Conservation (phyloP, 1,284 basidiomycete species). For the Stereum hirsutum region DNA sequence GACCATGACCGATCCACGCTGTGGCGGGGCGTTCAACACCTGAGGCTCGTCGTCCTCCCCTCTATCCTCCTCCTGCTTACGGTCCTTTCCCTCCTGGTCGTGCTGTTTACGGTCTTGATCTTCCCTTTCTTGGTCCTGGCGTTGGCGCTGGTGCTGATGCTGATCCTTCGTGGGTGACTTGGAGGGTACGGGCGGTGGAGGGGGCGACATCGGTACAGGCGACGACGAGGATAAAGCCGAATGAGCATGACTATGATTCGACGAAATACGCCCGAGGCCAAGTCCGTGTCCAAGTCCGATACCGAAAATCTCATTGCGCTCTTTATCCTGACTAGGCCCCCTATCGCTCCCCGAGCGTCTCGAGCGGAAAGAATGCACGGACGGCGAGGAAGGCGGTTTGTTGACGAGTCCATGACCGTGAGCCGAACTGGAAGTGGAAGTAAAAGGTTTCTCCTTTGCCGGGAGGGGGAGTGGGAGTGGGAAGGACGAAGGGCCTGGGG, state of each 20-base stretch:
- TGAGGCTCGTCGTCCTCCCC: slow-evolving; percentile 56
- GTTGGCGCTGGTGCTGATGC: slow-evolving; percentile 5
- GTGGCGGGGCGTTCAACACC: too few relatives aligned
- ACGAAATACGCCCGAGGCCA: too few relatives aligned
- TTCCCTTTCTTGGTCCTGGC: slow-evolving; percentile 22
- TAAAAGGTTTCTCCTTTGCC: neutral
- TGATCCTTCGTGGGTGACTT: too few relatives aligned
- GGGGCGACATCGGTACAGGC: slow-evolving; percentile 8
- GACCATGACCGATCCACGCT: too few relatives aligned
- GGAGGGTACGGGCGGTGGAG: slow-evolving; percentile 7
- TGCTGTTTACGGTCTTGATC: too few relatives aligned
- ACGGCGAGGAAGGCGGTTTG: neutral
- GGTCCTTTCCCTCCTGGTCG: too few relatives aligned
- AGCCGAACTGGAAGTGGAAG: slow-evolving; percentile 9
- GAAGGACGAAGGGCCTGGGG: too few relatives aligned
- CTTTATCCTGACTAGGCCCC: too few relatives aligned
- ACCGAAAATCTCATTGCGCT: too few relatives aligned
- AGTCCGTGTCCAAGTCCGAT: too few relatives aligned
- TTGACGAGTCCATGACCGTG: neutral
- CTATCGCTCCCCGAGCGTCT: neutral
- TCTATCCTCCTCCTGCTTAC: slow-evolving; percentile 69
- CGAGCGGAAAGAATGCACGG: slow-evolving; percentile 7
- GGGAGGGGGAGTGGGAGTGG: slow-evolving; percentile 6
- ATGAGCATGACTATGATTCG: too few relatives aligned
- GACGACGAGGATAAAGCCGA: slow-evolving; percentile 5